A percentile compares a stretch with the other conserved stretches of the same genome.
Conservation (phyloP, 2,329 filamentous ascomycete species). For the Verticillium dahliae region DNA sequence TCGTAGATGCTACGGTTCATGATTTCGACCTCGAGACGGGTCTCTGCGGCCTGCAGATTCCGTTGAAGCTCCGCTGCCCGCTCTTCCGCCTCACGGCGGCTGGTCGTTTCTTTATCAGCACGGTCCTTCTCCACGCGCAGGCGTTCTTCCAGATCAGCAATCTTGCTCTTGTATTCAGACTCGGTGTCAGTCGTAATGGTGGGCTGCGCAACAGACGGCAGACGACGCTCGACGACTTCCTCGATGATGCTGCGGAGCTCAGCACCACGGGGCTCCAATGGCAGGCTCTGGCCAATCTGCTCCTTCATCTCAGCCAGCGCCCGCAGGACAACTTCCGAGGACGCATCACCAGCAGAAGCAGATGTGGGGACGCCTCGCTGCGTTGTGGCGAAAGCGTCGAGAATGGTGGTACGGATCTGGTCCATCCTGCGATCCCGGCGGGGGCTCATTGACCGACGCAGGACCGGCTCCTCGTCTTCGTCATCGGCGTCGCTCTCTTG, state of each 20-base stretch:
- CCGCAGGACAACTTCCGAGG: constrained; percentile 48
- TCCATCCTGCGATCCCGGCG: constrained; percentile 73
- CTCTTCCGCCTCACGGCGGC: constrained; percentile 47
- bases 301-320: constrained; percentile 59
- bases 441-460: constrained; percentile 69
- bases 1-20: constrained; percentile 53
- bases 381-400: constrained; percentile 66
- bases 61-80: constrained; percentile 44
- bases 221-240: constrained; percentile 52
- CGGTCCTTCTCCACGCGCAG: constrained; percentile 40
- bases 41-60: constrained; percentile 50
- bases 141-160: constrained; percentile 54
- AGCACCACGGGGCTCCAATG: constrained; percentile 33
- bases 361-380: constrained; percentile 31
- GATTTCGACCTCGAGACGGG: constrained; percentile 53
- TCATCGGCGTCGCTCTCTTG: constrained; percentile 90
- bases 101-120: constrained; percentile 39
- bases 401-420: constrained; percentile 66
- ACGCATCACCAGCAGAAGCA: constrained; percentile 16
- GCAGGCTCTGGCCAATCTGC: constrained; percentile 39
- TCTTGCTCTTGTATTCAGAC: constrained; percentile 52
- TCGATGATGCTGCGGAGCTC: constrained; percentile 58
- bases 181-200: constrained; percentile 39
- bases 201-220: constrained; percentile 33
- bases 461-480: constrained; percentile 69